Conservation (phyloP, 2,329 filamentous ascomycete genomes). For the Aspergillus ruber region DNA sequence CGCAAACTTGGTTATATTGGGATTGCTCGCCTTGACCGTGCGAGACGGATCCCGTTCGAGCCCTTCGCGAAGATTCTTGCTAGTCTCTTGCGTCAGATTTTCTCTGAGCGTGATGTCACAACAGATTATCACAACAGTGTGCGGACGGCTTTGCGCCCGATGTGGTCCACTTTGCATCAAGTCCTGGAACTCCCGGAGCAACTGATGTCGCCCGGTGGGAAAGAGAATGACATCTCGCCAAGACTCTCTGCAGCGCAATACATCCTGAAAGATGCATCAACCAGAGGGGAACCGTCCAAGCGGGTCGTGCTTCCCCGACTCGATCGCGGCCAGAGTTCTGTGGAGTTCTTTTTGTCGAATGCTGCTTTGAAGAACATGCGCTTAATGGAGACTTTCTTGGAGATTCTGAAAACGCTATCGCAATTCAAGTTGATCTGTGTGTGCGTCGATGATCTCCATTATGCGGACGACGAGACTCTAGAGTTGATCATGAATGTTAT, state of each 20-base stretch:
- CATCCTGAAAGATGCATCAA: slow-evolving; percentile 23
- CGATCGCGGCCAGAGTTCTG: slow-evolving; percentile 29
- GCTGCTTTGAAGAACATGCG: slow-evolving; percentile 52
- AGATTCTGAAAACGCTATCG: slow-evolving; percentile 75
- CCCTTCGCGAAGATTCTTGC: slow-evolving; percentile 56
- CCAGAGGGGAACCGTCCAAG: slow-evolving; percentile 25
- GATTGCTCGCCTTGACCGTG: slow-evolving; percentile 54
- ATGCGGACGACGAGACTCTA: slow-evolving; percentile 79
- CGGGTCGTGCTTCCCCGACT: slow-evolving; percentile 26
- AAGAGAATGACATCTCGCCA: slow-evolving; percentile 27
- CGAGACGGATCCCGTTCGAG: slow-evolving; percentile 55
- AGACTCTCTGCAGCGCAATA: slow-evolving; percentile 22
- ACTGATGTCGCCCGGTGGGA: slow-evolving; percentile 36
- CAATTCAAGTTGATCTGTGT: slow-evolving; percentile 82
- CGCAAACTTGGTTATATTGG: slow-evolving; percentile 56
- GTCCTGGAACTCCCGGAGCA: slow-evolving; percentile 65
- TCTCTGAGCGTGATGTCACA: slow-evolving; percentile 57
- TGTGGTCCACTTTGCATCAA: slow-evolving; percentile 52
- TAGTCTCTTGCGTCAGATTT: slow-evolving; percentile 58
- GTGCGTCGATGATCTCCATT: slow-evolving; percentile 82
- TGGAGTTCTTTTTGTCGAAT: slow-evolving; percentile 35
- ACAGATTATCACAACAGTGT: slow-evolving; percentile 57
- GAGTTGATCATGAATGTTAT: slow-evolving; percentile 79
- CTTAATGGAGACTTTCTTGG: slow-evolving; percentile 80
- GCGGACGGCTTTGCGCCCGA: slow-evolving; percentile 48